Conservation (phyloP, 371 early-diverging fungal species). For the Coemansia sp. region DNA sequence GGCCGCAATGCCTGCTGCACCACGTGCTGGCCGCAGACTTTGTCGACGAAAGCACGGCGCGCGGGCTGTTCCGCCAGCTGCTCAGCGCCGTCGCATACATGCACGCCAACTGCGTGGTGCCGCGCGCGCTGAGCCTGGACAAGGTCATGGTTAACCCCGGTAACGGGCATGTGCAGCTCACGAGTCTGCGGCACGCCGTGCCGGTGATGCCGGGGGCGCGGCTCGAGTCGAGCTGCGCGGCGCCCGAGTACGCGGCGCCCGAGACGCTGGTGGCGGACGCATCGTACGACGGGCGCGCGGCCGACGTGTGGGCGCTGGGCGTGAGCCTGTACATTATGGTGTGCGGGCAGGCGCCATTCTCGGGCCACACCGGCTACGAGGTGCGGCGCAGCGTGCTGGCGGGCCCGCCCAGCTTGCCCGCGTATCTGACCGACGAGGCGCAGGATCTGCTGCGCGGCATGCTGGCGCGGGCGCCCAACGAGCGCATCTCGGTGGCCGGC, state of each 20-base stretch:
- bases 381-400: background rate
- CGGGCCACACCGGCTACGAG: background rate
- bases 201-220: background rate
- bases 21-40: background rate
- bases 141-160: background rate
- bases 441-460: background rate
- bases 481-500: background rate
- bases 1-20: background rate
- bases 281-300: background rate
- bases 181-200: background rate
- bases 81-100: conserved; percentile 4
- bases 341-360: background rate
- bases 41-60: background rate
- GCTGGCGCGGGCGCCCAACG: background rate
- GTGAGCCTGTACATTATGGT: conserved; percentile 1
- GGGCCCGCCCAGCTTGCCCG: background rate
- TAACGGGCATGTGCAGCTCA: background rate
- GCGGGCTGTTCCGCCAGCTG: background rate
- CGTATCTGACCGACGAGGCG: conserved; percentile 1
- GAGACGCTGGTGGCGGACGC: background rate
- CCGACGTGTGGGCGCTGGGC: conserved; percentile 3
- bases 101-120: background rate
- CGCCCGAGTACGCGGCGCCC: background rate
- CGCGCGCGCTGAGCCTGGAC: background rate
- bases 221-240: background rate